Evolutionary conservation across 257 asterid genomes (phyloP).

Genomic region (Rhazya stricta): DNA sequence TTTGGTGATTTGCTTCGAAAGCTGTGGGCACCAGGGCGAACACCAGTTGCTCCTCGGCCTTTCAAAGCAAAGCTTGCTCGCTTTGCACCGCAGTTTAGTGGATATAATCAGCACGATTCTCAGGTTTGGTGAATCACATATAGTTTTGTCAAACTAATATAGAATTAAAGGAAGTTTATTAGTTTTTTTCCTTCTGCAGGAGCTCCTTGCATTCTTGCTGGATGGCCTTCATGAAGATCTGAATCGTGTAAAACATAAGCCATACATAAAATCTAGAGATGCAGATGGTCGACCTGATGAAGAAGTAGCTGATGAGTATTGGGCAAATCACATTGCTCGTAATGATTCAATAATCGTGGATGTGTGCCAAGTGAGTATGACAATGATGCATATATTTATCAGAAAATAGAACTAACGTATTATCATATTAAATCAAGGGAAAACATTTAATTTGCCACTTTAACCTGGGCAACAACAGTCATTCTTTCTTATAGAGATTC

Average conservation of each 20-base stretch:
- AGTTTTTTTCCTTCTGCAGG: constrained; percentile 45
- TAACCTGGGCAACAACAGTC: background rate
- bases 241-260: constrained; percentile 95
- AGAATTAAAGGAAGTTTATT: constrained; percentile 1
- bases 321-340: constrained; percentile 99
- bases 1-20: constrained; percentile 95
- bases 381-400: background rate
- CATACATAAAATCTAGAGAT: constrained; percentile 86
- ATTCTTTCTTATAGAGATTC: background rate
- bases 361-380: constrained; percentile 86
- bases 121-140: constrained; percentile 49
- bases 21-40: constrained; percentile 95
- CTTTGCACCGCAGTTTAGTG: constrained; percentile 99
- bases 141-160: background rate
- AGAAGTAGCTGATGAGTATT: constrained; percentile 97
- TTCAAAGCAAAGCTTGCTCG: constrained; percentile 92
- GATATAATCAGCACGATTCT: constrained; percentile 97
- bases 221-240: constrained; percentile 99
- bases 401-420: background rate
- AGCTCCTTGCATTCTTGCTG: constrained; percentile 94
- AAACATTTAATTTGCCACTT: background rate
- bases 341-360: constrained; percentile 98
- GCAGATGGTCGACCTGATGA: constrained; percentile 97
- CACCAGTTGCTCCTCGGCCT: constrained; percentile 89
- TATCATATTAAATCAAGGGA: background rate